A percentile compares a stretch with the other conserved stretches of the same genome.
Conservation (phyloP, 2,329 filamentous ascomycete genomes). For the Graphiopsis chlorocephala region DNA sequence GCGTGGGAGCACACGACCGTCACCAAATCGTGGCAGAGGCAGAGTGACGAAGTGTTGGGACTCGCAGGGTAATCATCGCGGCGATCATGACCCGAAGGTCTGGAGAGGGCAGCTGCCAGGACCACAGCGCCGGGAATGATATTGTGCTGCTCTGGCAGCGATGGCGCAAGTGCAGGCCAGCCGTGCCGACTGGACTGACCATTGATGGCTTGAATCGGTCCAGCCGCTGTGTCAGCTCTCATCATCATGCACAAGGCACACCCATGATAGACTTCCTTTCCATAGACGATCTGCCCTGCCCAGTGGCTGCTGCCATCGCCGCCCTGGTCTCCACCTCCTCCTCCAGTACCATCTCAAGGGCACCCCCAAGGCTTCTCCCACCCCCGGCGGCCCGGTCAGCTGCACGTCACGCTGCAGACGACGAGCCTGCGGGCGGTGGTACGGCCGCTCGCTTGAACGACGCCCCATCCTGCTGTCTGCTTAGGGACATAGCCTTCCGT, state of each 20-base stretch:
- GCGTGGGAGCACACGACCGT: constrained; percentile 1
- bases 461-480: neutral
- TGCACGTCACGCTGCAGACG: constrained; percentile 11
- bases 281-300: neutral
- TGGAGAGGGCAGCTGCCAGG: constrained; percentile 9
- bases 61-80: neutral
- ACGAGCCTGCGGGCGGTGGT: neutral
- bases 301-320: neutral
- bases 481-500: constrained; percentile 1
- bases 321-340: neutral
- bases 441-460: constrained; percentile 1
- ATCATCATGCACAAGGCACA: neutral
- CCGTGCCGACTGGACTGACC: neutral
- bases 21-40: constrained; percentile 6
- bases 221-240: neutral
- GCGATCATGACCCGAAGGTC: constrained; percentile 3
- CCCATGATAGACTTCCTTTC: too few relatives aligned
- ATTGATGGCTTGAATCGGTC: neutral
- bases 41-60: constrained; percentile 7
- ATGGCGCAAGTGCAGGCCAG: constrained; percentile 10
- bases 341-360: neutral
- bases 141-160: neutral
- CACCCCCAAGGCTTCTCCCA: neutral
- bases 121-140: neutral
- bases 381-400: constrained; percentile 5